Evolutionary conservation across 805 yeast species (phyloP).

Genomic region (Pichia nanzhaoensis): DNA sequence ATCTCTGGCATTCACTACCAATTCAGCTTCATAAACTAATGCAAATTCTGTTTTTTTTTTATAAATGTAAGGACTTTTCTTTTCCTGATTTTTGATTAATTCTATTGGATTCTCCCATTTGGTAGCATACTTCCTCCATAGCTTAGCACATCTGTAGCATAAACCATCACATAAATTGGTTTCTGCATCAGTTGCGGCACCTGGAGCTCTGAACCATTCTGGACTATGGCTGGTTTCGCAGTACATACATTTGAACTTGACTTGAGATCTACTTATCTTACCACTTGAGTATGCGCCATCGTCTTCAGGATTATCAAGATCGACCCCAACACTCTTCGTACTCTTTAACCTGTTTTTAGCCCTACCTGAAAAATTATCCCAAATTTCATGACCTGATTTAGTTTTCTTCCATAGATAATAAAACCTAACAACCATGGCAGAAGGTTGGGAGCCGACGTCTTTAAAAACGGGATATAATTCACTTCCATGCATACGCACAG

Average conservation of each 20-base stretch:
- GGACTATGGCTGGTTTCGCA: conserved; percentile 52
- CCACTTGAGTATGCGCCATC: conserved; percentile 63
- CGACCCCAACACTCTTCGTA: conserved; percentile 38
- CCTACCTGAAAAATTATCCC: conserved; percentile 80
- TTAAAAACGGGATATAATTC: conserved; percentile 70
- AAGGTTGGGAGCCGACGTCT: conserved; percentile 65
- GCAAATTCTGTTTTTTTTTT: conserved; percentile 61
- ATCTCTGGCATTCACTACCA: conserved; percentile 45
- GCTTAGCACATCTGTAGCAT: conserved; percentile 78
- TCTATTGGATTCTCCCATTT: conserved; percentile 78
- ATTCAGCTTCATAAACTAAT: conserved; percentile 52
- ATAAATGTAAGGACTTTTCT: conserved; percentile 31
- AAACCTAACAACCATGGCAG: conserved; percentile 75
- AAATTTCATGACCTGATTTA: conserved; percentile 59
- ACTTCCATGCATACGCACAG: conserved; percentile 64
- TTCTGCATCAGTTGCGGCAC: conserved; percentile 36
- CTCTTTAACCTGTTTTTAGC: conserved; percentile 48
- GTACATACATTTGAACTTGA: conserved; percentile 58
- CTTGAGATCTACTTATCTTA: conserved; percentile 36
- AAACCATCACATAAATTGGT: conserved; percentile 46
- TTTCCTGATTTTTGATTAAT: conserved; percentile 43
- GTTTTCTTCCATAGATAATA: conserved; percentile 94
- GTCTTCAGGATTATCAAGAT: conserved; percentile 47
- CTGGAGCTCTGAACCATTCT: conserved; percentile 71
- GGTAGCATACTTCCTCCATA: conserved; percentile 89